phyloP scores from a whole-genome alignment of 78 protist species.

The Emiliania huxleyi region DNA sequence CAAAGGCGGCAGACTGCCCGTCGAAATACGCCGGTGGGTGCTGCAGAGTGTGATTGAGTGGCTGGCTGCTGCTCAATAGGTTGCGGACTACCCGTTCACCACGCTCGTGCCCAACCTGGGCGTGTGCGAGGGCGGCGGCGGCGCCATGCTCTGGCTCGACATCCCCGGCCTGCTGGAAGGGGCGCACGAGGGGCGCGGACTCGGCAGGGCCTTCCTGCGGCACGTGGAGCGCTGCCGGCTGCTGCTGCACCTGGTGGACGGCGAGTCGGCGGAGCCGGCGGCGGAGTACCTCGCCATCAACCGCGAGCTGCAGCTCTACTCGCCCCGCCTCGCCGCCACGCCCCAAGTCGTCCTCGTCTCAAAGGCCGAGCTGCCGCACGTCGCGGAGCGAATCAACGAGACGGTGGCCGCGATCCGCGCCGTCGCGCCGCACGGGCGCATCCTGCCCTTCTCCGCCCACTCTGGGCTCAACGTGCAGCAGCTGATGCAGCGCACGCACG shows the following conservation, averaged over 20 bases:
- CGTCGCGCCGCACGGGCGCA: background rate
- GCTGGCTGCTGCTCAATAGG: background rate
- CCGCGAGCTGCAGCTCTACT: background rate
- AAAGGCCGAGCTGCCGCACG: background rate
- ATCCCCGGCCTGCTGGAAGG: slow-evolving; percentile 67
- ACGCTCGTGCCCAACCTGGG: slow-evolving; percentile 4
- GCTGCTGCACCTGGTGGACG: background rate
- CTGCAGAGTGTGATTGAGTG: too few relatives aligned
- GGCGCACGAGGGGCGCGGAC: slow-evolving; percentile 53
- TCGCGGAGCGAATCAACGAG: background rate
- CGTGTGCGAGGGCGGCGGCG: background rate
- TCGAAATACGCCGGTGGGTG: too few relatives aligned
- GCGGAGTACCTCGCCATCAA: background rate
- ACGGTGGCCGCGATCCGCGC: background rate
- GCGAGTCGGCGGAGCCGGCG: background rate
- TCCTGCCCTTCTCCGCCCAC: background rate
- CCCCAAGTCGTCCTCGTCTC: background rate
- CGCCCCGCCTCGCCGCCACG: background rate
- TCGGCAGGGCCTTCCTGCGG: slow-evolving; percentile 66
- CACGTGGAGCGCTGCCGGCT: slow-evolving; percentile 58
- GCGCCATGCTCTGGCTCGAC: background rate
- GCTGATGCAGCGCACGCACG: background rate
- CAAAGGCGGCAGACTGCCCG: too few relatives aligned
- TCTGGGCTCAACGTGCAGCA: background rate
- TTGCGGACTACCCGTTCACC: slow-evolving; percentile 42